Base-by-base conservation (phyloP, 2,329 filamentous ascomycete species). In the Ophiostoma angusticollis region DNA sequence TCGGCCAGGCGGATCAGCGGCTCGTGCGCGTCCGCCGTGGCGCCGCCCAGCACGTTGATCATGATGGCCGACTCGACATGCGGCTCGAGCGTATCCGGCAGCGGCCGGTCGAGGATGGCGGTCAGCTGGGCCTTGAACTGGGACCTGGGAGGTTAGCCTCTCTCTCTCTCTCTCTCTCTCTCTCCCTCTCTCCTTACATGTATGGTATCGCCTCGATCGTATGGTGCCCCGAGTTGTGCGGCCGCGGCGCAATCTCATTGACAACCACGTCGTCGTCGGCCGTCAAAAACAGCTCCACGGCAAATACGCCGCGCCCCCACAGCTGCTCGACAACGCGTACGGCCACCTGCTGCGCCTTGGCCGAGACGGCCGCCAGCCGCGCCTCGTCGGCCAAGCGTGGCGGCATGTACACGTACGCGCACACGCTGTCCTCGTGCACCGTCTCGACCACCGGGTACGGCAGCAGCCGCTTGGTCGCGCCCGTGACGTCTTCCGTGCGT, bases 381-480 rank as follows among this genome's bases (percentile, higher is more conserved):
- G 72, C 68, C 27, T 19, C 38, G 5, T n/a, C 12, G n/a, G 40
- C 34, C 1, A 30, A 25, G 5, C 87, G 72, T 1, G 89, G 84
- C 2, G 91, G 91, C 37, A 80, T 79, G 40, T 49, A 95, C 2
- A 89, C 84, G 47, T 87, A 78, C 50, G 93, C 91, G 72, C 91
- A 96, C 50, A 98, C 86, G 54, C 78, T 91, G 58, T 96, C 84
- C 59, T 95, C 84, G 51, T 98, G 91, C 22, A 96, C 73, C 1
- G 89, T 96, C 64, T 98, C 91, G 2, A 95, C 87, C 0, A 80
- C 81, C 1, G 91, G 87, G 55, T 91, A 96, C 5, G 87, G 75
- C 23, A 86, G 64, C 11, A 72, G 57, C 12, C 56, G 56, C 43
- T 61, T 68, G 8, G 68, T 55, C 12, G 60, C 60, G 1, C 70